These are phyloP conservation scores for Scheffersomyces insectosa DNA, from an alignment of 1,139 yeast species.

Conservation along the genomic window DNA sequence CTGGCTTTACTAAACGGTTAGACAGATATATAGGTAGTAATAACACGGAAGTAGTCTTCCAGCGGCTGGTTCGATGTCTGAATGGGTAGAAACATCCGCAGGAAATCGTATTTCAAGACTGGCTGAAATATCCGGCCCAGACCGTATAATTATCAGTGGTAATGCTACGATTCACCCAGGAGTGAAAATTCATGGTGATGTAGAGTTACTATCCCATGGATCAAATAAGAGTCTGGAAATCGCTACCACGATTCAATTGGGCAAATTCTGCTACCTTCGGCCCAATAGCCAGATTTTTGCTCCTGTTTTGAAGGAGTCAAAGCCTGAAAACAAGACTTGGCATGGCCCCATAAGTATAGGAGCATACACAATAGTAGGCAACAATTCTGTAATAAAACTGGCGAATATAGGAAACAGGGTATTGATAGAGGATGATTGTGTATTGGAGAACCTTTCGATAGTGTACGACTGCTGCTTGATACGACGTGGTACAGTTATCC, in stretches of 20 bases:
- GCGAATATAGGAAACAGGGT: constrained; percentile 62
- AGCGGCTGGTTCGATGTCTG: neutral
- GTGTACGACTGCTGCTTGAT: constrained; percentile 65
- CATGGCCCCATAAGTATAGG: constrained; percentile 51
- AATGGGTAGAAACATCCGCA: constrained; percentile 46
- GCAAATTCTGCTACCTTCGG: constrained; percentile 49
- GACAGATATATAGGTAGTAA: too few relatives aligned
- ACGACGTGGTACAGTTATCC: constrained; percentile 48
- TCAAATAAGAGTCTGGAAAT: constrained; percentile 3
- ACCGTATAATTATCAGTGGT: constrained; percentile 30
- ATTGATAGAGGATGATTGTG: constrained; percentile 44
- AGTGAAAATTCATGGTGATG: constrained; percentile 25
- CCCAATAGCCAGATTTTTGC: constrained; percentile 31
- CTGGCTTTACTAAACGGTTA: too few relatives aligned
- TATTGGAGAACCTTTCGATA: constrained; percentile 44
- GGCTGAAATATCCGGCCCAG: constrained; percentile 34
- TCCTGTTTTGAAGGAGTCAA: constrained; percentile 20
- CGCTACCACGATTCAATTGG: constrained; percentile 46
- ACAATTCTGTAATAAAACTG: constrained; percentile 37
- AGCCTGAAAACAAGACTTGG: constrained; percentile 5
- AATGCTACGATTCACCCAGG: constrained; percentile 31
- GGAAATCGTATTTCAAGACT: constrained; percentile 59
- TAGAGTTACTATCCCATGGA: constrained; percentile 1
- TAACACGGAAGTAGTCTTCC: too few relatives aligned
- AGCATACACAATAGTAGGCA: constrained; percentile 57